A percentile compares a stretch with the other conserved stretches of the same genome.
These are phyloP conservation scores for Leucosporidium yakuticum DNA, from an alignment of 768 basidiomycete genomes.

Conservation along the genomic window DNA sequence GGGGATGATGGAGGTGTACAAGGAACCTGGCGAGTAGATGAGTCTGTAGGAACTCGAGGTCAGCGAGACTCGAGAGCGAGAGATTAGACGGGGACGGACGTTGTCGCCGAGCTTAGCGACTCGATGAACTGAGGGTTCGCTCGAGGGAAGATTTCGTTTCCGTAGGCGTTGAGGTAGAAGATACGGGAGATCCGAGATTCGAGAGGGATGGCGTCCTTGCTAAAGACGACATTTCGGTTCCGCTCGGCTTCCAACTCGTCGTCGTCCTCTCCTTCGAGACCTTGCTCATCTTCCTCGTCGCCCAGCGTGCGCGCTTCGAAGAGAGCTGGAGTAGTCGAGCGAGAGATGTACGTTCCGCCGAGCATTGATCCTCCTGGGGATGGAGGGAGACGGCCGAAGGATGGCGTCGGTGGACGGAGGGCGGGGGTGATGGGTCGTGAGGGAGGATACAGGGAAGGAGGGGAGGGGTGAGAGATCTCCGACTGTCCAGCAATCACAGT, in stretches of 20 bases:
- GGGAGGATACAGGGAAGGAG: neutral
- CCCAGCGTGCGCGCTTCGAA: conserved; percentile 32
- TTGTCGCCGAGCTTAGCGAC: conserved; percentile 11
- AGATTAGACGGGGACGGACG: conserved; percentile 13
- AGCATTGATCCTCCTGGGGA: conserved; percentile 1
- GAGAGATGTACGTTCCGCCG: conserved; percentile 3
- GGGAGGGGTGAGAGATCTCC: conserved; percentile 29
- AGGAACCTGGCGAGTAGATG: conserved; percentile 31
- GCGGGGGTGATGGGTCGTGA: neutral
- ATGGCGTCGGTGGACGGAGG: neutral
- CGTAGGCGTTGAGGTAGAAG: conserved; percentile 35
- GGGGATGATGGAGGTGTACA: conserved; percentile 36
- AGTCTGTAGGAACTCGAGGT: conserved; percentile 2
- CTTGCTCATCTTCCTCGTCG: conserved; percentile 30
- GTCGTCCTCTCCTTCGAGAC: conserved; percentile 25
- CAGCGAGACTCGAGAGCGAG: neutral
- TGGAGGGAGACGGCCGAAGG: neutral
- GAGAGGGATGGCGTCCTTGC: conserved; percentile 21
- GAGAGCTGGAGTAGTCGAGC: conserved; percentile 27
- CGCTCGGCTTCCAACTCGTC: neutral
- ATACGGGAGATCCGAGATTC: conserved; percentile 24
- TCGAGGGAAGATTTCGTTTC: conserved; percentile 32
- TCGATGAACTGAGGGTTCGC: conserved; percentile 29
- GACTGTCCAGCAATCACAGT: conserved; percentile 25
- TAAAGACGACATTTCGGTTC: conserved; percentile 31